Conservation (phyloP, 305 asterid genomes). For the Euphrasia arctica region DNA sequence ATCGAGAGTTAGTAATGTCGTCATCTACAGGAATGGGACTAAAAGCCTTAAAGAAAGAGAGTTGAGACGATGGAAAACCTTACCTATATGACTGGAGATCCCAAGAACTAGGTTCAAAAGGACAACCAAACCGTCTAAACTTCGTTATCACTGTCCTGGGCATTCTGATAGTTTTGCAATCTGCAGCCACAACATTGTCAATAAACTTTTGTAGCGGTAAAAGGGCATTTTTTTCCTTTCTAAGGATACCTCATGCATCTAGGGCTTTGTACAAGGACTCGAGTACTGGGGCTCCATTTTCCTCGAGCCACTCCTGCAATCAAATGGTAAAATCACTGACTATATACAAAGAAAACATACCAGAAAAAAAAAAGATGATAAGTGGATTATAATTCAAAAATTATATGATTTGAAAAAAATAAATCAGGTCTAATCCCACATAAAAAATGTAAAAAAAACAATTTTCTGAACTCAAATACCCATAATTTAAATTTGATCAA, state of each 20-base stretch:
- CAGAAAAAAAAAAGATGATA: background rate
- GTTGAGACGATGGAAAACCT: too few species aligned
- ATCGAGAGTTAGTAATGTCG: too few species aligned
- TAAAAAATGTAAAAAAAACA: background rate
- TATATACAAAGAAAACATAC: conserved; percentile 15
- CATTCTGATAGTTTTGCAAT: conserved; percentile 85
- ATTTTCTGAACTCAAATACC: background rate
- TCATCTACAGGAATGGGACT: too few species aligned
- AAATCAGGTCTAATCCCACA: background rate
- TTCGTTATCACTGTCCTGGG: too few species aligned
- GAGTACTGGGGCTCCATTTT: conserved; percentile 52
- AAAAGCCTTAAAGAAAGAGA: too few species aligned
- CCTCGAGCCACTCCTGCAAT: conserved; percentile 87
- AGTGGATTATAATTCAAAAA: background rate
- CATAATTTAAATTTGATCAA: too few species aligned
- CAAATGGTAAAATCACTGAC: conserved; percentile 7
- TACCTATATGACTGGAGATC: too few species aligned
- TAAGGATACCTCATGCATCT: conserved; percentile 81
- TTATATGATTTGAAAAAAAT: background rate
- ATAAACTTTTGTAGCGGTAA: background rate
- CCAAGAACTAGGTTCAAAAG: too few species aligned
- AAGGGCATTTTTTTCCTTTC: too few species aligned
- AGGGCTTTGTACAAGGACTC: conserved; percentile 77
- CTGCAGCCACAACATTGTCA: conserved; percentile 42
- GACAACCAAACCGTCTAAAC: too few species aligned